phyloP scores from a whole-genome alignment of 2,329 filamentous ascomycete species.

The Ophiostoma ips region DNA sequence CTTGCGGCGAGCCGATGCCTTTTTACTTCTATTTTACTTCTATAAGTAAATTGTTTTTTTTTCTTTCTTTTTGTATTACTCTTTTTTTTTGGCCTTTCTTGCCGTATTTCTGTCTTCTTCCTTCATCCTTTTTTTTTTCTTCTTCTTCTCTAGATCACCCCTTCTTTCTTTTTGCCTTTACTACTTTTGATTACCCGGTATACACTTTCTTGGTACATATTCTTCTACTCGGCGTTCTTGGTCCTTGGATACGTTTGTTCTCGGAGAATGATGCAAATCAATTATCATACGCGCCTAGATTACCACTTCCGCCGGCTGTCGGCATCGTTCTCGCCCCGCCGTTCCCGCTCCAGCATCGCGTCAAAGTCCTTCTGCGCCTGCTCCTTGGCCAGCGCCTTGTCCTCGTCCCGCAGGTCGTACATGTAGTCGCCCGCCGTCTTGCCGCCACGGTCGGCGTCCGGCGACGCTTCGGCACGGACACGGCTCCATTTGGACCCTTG shows the following conservation, averaged over 20 bases:
- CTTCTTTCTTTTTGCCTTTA: too few relatives aligned
- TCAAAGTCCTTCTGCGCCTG: slow-evolving; percentile 16
- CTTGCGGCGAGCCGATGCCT: neutral
- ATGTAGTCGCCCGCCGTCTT: slow-evolving; percentile 8
- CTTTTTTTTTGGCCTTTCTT: neutral
- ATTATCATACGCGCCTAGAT: too few relatives aligned
- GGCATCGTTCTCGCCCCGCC: slow-evolving; percentile 7
- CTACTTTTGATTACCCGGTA: too few relatives aligned
- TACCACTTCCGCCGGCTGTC: neutral
- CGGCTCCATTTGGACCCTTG: neutral
- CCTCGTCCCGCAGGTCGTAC: slow-evolving; percentile 6
- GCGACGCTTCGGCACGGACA: neutral
- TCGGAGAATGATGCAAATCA: neutral
- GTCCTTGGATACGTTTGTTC: neutral
- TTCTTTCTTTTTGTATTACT: neutral
- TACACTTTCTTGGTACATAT: too few relatives aligned
- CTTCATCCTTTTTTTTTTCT: too few relatives aligned
- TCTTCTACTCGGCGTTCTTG: neutral
- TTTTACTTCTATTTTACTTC: neutral
- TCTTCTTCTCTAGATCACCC: too few relatives aligned
- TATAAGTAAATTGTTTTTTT: neutral
- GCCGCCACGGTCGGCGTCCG: neutral
- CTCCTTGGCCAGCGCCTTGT: slow-evolving; percentile 7
- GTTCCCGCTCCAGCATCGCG: slow-evolving; percentile 16
- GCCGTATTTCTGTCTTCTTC: too few relatives aligned